phyloP scores from a whole-genome alignment of 2,329 filamentous ascomycete genomes.

The Aspergillus proliferans region DNA sequence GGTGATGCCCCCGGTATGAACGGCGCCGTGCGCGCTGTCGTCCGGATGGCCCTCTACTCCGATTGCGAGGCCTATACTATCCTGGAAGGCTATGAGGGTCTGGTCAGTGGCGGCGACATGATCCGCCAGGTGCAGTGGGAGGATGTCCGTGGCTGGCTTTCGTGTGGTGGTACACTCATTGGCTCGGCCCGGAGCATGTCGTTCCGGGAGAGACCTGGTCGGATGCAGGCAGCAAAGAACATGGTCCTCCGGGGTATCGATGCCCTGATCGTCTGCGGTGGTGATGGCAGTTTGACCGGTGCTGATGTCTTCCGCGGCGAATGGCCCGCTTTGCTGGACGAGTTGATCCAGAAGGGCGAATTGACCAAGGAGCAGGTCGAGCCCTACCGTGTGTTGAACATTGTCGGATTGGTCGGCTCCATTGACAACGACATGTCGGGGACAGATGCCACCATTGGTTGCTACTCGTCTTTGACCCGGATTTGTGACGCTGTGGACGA shows the following conservation, averaged over 20 bases:
- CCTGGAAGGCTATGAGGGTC: constrained; percentile 92
- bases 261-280: constrained; percentile 91
- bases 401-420: constrained; percentile 90
- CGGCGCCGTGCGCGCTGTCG: constrained; percentile 78
- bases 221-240: constrained; percentile 84
- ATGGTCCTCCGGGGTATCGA: constrained; percentile 90
- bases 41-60: constrained; percentile 83
- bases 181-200: constrained; percentile 88
- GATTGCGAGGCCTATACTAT: constrained; percentile 73
- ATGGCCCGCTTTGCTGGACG: constrained; percentile 81
- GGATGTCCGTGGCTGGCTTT: constrained; percentile 89
- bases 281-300: constrained; percentile 91
- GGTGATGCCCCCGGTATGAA: constrained; percentile 96
- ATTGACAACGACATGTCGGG: constrained; percentile 98
- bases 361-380: constrained; percentile 64
- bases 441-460: constrained; percentile 95
- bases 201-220: constrained; percentile 83
- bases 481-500: constrained; percentile 96
- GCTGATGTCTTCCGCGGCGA: constrained; percentile 89
- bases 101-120: constrained; percentile 81
- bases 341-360: constrained; percentile 70
- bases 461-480: constrained; percentile 84
- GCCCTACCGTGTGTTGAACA: constrained; percentile 82
- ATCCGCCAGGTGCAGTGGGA: constrained; percentile 87
- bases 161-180: constrained; percentile 90